Evolutionary conservation across 2,329 filamentous ascomycete species (phyloP).

Genomic region (Alternaria conjuncta): DNA sequence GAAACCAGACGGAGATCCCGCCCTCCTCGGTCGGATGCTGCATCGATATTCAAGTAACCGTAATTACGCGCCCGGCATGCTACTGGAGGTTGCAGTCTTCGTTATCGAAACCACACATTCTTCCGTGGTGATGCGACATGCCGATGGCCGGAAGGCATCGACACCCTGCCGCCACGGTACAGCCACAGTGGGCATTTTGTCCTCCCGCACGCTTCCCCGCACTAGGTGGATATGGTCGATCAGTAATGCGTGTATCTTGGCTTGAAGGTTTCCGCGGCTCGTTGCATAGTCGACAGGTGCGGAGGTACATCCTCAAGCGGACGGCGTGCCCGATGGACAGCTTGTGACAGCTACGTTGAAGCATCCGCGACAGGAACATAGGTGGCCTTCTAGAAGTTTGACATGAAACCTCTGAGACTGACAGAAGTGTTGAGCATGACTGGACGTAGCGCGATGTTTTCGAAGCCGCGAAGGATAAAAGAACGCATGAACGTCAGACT

Average conservation of each 20-base stretch:
- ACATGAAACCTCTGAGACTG: constrained; percentile 39
- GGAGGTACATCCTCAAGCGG: constrained; percentile 17
- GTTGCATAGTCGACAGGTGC: constrained; percentile 17
- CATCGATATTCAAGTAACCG: neutral
- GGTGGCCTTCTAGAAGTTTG: constrained; percentile 38
- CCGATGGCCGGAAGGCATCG: constrained; percentile 13
- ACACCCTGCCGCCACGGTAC: constrained; percentile 21
- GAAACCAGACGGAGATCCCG: neutral
- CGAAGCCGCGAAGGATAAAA: constrained; percentile 24
- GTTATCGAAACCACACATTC: neutral
- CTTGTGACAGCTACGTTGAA: constrained; percentile 29
- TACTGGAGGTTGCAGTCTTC: neutral
- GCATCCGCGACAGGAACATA: constrained; percentile 21
- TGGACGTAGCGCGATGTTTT: constrained; percentile 24
- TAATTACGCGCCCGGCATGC: neutral
- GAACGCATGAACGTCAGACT: constrained; percentile 36
- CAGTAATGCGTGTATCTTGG: constrained; percentile 7
- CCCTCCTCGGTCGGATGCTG: neutral
- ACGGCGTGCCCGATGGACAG: constrained; percentile 25
- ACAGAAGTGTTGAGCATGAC: constrained; percentile 26
- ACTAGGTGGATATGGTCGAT: constrained; percentile 19
- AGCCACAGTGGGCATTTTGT: constrained; percentile 27
- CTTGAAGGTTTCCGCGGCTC: constrained; percentile 13
- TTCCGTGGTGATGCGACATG: constrained; percentile 13
- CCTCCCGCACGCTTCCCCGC: constrained; percentile 28